Evolutionary conservation across 2,329 filamentous ascomycete species (phyloP), one percentile per base, ranked within the genome.

Genomic region (Stachybotrys chartarum): DNA sequence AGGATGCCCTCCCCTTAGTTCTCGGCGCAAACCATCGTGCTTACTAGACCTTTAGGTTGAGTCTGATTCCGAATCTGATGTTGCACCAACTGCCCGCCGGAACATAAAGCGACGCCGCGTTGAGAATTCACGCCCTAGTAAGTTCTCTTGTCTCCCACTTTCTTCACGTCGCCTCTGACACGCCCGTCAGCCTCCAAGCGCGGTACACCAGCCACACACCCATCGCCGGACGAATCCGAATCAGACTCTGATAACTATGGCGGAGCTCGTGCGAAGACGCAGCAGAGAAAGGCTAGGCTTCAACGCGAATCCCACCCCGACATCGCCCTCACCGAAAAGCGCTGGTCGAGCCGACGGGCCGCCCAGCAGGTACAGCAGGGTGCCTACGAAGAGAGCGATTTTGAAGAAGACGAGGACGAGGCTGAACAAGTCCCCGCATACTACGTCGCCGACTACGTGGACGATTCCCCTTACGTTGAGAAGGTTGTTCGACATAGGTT

Each of bases 311-410:
- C 85, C 30, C 82, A 86, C 63, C 81, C 84, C 12, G 80, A 83
- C 46, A 80, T 88, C 7, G 78, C 85, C 6, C 82, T 87, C 63
- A 82, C 83, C 56, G 92, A 96, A 74, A 90, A 96, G 67, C 88
- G 93, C 60, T 97, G 96, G 82, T 96, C 92, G 7, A 94, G 87
- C 54, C 83, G 93, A 57, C 88, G 90, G 59, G 90, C 91, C 54
- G 88, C 88, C 14, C 90, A 90, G 68, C 89, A 90, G 68, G 80
- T 85, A 4, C 79, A 83, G 56, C 78, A 77, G 56, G 81, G 80
- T 44, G 80, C 78, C 17, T 87, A 87, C 63, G 82, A 87, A 65
- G 85, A 88, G 63, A 86, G 83, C 62, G 84, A 86, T 50, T 72
- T 75, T n/a, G 84, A 86, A 12, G 76, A 85, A 4, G 82, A 85